phyloP scores from a whole-genome alignment of 371 early-diverging fungal genomes.

The Thermomucor indicae-seudaticae region DNA sequence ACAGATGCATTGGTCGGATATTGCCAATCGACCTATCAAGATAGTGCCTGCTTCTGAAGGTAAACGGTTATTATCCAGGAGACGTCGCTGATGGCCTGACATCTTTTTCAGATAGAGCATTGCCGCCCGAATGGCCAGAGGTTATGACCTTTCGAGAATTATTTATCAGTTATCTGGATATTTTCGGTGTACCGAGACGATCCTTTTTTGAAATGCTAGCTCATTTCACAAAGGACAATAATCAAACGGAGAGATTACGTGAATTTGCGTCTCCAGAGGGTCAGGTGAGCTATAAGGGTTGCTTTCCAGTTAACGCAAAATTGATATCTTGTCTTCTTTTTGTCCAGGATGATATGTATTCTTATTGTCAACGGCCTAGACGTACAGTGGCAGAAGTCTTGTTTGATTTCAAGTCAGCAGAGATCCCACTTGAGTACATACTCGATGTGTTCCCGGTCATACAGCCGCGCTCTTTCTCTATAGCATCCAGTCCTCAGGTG shows the following conservation, averaged over 20 bases:
- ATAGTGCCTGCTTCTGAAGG: constrained; percentile 43
- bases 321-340: too few species aligned
- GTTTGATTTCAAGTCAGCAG: constrained; percentile 71
- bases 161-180: constrained; percentile 70
- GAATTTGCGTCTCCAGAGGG: constrained; percentile 81
- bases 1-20: constrained; percentile 64
- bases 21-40: constrained; percentile 62
- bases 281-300: constrained; percentile 54
- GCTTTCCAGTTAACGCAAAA: too few species aligned
- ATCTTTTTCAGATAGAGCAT: constrained; percentile 23
- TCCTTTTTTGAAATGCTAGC: constrained; percentile 87
- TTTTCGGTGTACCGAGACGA: constrained; percentile 79
- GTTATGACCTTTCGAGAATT: constrained; percentile 67
- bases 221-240: constrained; percentile 69
- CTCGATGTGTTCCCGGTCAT: constrained; percentile 80
- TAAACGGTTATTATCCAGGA: too few species aligned
- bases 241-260: constrained; percentile 74
- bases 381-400: constrained; percentile 83
- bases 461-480: constrained; percentile 81
- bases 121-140: constrained; percentile 43
- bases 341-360: constrained; percentile 74
- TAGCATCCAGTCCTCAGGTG: constrained; percentile 54
- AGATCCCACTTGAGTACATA: constrained; percentile 75
- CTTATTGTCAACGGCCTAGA: constrained; percentile 75
- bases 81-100: too few species aligned